Conservation (phyloP, 805 yeast genomes). For the Wickerhamiella azymoides region DNA sequence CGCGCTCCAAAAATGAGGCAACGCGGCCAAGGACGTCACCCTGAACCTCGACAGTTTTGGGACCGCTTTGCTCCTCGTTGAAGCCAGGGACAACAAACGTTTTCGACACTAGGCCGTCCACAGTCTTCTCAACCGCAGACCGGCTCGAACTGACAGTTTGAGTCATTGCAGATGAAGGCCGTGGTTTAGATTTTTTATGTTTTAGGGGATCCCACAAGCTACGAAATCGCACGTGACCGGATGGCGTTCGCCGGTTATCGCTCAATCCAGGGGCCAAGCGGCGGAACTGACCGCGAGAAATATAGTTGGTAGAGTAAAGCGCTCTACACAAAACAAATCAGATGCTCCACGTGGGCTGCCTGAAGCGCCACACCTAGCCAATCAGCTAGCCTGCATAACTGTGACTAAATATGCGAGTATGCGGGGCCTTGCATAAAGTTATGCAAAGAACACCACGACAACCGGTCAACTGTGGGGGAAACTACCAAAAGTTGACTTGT, state of each 20-base stretch:
- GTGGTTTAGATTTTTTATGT: not conserved
- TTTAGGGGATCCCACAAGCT: not conserved
- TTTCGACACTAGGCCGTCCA: conserved; percentile 3
- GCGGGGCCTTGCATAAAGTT: no score
- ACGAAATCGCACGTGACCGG: not conserved
- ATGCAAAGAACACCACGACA: no score
- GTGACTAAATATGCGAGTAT: not conserved
- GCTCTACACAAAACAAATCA: not conserved
- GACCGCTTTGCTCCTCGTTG: not conserved
- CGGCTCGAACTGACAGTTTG: not conserved
- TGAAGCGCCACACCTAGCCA: not conserved
- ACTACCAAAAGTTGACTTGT: no score
- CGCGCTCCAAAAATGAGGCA: not conserved
- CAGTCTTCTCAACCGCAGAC: conserved; percentile 3
- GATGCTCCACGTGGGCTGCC: no score
- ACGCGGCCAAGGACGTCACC: conserved; percentile 10
- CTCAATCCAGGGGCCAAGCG: no score
- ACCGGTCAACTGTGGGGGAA: not conserved
- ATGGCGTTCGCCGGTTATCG: no score
- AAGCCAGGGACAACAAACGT: not conserved
- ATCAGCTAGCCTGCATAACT: not conserved
- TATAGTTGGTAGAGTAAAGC: no score
- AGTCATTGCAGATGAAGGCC: not conserved
- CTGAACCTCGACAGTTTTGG: not conserved
- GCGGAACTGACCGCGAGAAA: no score